Percentiles rank a stretch among this genome's conserved stretches.
Evolutionary conservation across 805 yeast species (phyloP).

Genomic region (Cyberlindnera saturnus): DNA sequence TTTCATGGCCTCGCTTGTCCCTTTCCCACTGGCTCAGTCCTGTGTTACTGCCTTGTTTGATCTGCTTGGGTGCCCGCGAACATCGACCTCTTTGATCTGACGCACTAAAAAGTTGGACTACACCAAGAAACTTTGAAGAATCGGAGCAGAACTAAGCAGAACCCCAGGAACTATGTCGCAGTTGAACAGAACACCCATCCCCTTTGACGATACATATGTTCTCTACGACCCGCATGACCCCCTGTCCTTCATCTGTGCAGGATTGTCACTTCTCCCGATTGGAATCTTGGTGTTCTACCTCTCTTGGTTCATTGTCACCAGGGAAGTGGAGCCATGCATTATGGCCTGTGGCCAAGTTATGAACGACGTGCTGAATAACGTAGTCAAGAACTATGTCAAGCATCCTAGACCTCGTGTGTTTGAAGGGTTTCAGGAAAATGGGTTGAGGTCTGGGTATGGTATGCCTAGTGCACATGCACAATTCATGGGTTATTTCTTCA

Average conservation of each 20-base stretch:
- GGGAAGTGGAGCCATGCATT: constrained; percentile 82
- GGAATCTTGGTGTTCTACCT: constrained; percentile 70
- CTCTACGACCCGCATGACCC: constrained; percentile 64
- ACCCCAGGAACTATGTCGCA: not conserved
- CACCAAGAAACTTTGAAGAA: too few species aligned
- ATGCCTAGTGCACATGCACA: constrained; percentile 98
- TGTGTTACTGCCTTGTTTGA: too few species aligned
- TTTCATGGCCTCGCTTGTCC: not conserved
- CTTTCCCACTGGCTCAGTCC: not conserved
- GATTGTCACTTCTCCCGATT: constrained; percentile 77
- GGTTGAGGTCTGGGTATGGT: constrained; percentile 65
- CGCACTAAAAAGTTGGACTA: too few species aligned
- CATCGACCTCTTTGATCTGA: too few species aligned
- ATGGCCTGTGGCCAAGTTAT: constrained; percentile 81
- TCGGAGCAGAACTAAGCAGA: too few species aligned
- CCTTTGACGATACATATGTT: constrained; percentile 84
- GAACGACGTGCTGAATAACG: constrained; percentile 66
- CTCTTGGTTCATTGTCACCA: constrained; percentile 73
- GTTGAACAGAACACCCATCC: constrained; percentile 30
- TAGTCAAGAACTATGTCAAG: constrained; percentile 55
- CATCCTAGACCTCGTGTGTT: constrained; percentile 67
- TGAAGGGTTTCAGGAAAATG: constrained; percentile 30
- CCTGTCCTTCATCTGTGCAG: constrained; percentile 56
- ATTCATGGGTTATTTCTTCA: constrained; percentile 83
- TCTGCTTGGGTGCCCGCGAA: too few species aligned